These are phyloP conservation scores for Mycena metata DNA, from an alignment of 768 basidiomycete species.

Conservation along the genomic window DNA sequence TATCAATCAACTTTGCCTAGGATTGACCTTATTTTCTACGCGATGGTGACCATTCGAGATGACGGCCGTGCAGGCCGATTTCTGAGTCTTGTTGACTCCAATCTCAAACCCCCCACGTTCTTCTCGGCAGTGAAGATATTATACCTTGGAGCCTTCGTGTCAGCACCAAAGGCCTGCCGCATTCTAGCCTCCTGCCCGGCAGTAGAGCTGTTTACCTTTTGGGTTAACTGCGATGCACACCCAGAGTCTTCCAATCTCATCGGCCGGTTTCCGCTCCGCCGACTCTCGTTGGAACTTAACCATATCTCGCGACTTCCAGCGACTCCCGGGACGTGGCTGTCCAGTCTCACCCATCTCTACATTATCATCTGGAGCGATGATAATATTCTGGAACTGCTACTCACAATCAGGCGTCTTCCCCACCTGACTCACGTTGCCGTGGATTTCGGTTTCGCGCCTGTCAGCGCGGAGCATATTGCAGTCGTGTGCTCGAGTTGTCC, in stretches of 20 bases:
- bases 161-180: background rate
- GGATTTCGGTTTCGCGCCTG: background rate
- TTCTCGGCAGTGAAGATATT: conserved; percentile 2
- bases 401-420: background rate
- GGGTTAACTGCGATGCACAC: background rate
- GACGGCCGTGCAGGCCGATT: background rate
- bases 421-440: conserved; percentile 3
- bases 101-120: background rate
- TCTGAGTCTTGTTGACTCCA: background rate
- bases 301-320: background rate
- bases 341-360: conserved; percentile 1
- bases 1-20: background rate
- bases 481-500: conserved; percentile 1
- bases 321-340: background rate
- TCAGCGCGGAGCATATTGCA: background rate
- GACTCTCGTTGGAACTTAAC: background rate
- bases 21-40: background rate
- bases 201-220: background rate
- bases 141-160: background rate
- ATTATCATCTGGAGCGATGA: background rate
- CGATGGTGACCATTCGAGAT: background rate
- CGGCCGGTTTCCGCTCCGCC: conserved; percentile 1
- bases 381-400: background rate
- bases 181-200: background rate
- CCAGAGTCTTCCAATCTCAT: background rate